phyloP scores from a whole-genome alignment of 768 basidiomycete species.

The Amanita jacksonii region DNA sequence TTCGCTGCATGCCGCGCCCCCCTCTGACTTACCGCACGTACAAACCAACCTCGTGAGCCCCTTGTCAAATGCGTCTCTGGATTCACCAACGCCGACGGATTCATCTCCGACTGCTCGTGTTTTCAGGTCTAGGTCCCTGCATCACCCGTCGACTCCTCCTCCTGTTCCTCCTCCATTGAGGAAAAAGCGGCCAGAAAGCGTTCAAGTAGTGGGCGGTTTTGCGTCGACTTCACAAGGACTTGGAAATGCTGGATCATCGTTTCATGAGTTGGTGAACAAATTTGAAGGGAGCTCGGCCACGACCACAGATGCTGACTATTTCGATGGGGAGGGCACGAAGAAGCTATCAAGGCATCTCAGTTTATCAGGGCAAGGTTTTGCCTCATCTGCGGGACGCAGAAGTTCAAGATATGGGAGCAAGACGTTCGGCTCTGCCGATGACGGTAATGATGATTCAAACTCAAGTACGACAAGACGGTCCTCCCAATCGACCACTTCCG shows the following conservation, averaged over 20 bases:
- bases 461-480: neutral
- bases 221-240: too few species aligned
- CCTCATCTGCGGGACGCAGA: too few species aligned
- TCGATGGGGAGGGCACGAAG: constrained; percentile 1
- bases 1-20: neutral
- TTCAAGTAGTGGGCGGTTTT: constrained; percentile 44
- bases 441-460: too few species aligned
- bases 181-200: constrained; percentile 53
- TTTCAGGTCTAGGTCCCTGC: constrained; percentile 46
- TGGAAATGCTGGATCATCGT: neutral
- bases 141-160: constrained; percentile 29
- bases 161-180: constrained; percentile 33
- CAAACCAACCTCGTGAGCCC: neutral
- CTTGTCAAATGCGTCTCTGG: constrained; percentile 5
- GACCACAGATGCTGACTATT: neutral
- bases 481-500: neutral
- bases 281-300: constrained; percentile 1
- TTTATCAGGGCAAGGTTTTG: neutral
- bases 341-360: constrained; percentile 5
- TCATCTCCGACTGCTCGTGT: constrained; percentile 23
- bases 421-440: neutral
- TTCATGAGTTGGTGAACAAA: constrained; percentile 5
- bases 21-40: neutral
- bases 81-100: constrained; percentile 9
- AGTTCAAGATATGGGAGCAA: neutral